phyloP scores from a whole-genome alignment of 441 rosid genomes.

The Corymbia citriodora region DNA sequence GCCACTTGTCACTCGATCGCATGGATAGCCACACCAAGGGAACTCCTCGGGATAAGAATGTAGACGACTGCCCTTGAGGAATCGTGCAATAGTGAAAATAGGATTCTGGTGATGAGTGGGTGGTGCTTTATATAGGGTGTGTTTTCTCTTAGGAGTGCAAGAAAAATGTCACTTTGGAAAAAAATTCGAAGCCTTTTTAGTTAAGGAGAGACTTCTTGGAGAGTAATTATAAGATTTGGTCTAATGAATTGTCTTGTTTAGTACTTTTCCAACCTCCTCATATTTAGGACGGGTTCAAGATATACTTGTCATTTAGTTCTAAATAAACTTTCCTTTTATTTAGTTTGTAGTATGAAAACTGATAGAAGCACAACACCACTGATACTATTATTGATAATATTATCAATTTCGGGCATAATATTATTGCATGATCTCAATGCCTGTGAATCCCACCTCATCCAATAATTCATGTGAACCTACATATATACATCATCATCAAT shows the following conservation, averaged over 20 bases:
- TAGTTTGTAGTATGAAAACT: not conserved
- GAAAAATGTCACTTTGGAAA: not conserved
- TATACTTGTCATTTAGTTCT: not conserved
- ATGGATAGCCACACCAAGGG: not conserved
- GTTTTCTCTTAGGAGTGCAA: not conserved
- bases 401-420: not conserved
- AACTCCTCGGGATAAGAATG: not conserved
- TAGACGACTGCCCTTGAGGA: not conserved
- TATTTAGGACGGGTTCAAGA: not conserved
- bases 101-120: not conserved
- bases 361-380: not conserved
- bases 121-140: not conserved
- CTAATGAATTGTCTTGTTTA: not conserved
- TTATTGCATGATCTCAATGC: not conserved
- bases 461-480: not conserved
- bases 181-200: not conserved
- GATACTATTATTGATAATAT: not conserved
- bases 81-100: not conserved
- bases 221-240: not conserved
- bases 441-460: not conserved
- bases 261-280: not conserved
- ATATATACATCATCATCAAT: too few species aligned
- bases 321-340: not conserved
- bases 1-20: not conserved
- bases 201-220: not conserved